Evolutionary conservation across 73 alveolate genomes (phyloP), one percentile per base, ranked within the genome.

Genomic region (Tetrahymena borealis): DNA sequence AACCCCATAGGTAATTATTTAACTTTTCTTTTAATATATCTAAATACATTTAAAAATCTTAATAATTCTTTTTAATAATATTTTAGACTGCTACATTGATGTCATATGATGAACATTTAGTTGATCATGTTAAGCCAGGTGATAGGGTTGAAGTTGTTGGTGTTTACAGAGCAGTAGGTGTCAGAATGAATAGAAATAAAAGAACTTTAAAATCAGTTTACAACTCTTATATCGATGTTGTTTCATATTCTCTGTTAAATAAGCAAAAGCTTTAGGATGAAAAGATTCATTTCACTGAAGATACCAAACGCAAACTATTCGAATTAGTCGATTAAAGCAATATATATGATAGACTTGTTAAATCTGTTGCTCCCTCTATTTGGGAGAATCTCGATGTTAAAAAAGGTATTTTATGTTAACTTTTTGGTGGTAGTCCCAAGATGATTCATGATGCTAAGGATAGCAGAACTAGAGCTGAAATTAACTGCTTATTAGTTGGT

Each of bases 61-160:
- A 15, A 15, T n/a, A 60, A 60, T 18, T 15, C 28, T 60, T 24
- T 15, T 9, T 3, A 20, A 60, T 60, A n/a, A n/a, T n/a, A n/a
- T n/a, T n/a, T n/a, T 98, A 98, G 94, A 98, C 99, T 90, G 98
- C 99, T 79, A 99, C 95, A 91, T 95, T 99, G 90, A 98, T 99
- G 92, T 99, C 99, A 60, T 99, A 97, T 94, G 99, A 97, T 92
- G 99, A 97, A 95, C 93, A 97, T 90, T 60, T 60, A 20, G 99
- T 99, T 33, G 99, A 98, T 96, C 97, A 85, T 91, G 99, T 99
- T 77, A 97, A 98, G 38, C 99, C 99, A 28, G 99, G 99, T 38
- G 99, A 99, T 95, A 96, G 99, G 92, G 99, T 99, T 24, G 99
- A 97, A 77, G 99, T 98, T 42, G 98, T 98, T 8, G 99, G 99